A percentile compares a stretch with the other conserved stretches of the same genome.
phyloP scores from a whole-genome alignment of 192 early-diverging fungal genomes.

The Backusella australiensis region DNA sequence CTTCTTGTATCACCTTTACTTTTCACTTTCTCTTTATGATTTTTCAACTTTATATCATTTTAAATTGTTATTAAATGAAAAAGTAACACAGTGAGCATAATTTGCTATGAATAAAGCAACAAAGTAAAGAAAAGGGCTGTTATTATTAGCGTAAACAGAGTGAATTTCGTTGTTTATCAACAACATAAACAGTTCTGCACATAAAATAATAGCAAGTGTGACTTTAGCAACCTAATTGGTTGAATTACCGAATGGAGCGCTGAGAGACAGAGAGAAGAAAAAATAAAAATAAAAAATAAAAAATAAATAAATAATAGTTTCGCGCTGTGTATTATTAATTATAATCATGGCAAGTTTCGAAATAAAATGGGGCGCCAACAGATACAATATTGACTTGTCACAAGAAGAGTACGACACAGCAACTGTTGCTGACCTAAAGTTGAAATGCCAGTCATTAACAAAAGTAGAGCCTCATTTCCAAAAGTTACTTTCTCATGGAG shows the following conservation, averaged over 20 bases:
- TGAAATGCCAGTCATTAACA: slow-evolving; percentile 10
- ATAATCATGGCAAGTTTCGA: slow-evolving; percentile 6
- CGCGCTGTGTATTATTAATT: background rate
- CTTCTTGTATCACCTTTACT: background rate
- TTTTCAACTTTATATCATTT: background rate
- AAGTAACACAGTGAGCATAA: background rate
- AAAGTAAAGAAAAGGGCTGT: background rate
- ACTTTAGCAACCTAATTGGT: background rate
- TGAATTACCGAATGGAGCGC: background rate
- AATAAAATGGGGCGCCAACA: background rate
- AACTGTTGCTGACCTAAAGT: background rate
- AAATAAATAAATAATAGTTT: background rate
- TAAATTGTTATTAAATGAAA: background rate
- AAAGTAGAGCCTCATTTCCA: background rate
- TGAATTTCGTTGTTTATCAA: background rate
- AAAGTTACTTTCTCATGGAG: slow-evolving; percentile 9
- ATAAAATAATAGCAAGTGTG: background rate
- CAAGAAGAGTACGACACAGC: background rate
- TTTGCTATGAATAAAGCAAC: background rate
- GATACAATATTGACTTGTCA: background rate
- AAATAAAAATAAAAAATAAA: background rate
- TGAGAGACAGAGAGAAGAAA: background rate
- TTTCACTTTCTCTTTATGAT: background rate
- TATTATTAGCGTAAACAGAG: background rate
- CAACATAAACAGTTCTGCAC: background rate